Conservation (phyloP, 495 filamentous ascomycete species). For the Aspergillus affinis region DNA sequence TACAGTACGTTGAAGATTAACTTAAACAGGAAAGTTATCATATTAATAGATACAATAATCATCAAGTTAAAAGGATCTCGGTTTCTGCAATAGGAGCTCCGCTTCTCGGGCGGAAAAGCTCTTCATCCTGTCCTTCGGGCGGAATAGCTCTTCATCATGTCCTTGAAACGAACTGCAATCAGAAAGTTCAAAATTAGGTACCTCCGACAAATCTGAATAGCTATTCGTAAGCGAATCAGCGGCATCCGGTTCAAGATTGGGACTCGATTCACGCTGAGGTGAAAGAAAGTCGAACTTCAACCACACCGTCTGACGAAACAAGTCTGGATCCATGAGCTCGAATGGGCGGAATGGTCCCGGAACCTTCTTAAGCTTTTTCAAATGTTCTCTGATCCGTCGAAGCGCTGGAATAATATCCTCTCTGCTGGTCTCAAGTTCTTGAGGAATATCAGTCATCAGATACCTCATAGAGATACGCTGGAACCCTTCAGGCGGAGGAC, state of each 20-base stretch:
- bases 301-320: background rate
- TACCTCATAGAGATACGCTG: background rate
- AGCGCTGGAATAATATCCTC: background rate
- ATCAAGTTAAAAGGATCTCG: too few relatives aligned
- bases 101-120: too few relatives aligned
- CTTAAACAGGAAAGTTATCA: too few relatives aligned
- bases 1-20: too few relatives aligned
- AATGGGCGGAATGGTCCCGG: background rate
- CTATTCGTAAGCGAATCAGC: too few relatives aligned
- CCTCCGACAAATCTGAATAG: too few relatives aligned
- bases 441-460: background rate
- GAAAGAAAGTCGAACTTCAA: background rate
- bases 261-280: background rate
- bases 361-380: background rate
- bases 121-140: too few relatives aligned
- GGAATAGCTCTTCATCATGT: too few relatives aligned
- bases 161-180: background rate
- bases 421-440: background rate
- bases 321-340: background rate
- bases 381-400: background rate
- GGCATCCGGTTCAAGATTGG: too few relatives aligned
- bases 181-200: background rate
- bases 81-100: too few relatives aligned
- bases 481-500: background rate
- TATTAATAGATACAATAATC: too few relatives aligned